phyloP scores from a whole-genome alignment of 23 red algal species.

The Gracilaria vermiculophylla region DNA sequence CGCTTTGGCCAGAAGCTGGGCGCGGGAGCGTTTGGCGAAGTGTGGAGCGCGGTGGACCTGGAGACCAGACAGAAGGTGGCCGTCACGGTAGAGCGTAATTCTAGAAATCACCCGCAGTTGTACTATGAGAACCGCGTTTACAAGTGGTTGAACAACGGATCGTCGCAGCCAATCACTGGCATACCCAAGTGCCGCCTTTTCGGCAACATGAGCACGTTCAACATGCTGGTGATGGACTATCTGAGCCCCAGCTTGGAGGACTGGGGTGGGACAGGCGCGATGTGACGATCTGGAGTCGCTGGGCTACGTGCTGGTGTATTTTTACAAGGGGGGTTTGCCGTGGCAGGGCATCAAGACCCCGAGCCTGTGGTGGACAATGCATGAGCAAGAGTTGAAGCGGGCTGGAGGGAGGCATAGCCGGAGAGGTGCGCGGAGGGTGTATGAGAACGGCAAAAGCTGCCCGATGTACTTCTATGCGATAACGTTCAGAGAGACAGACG shows the following conservation, averaged over 20 bases:
- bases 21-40: constrained; percentile 60
- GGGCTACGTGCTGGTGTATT: constrained; percentile 35
- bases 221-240: constrained; percentile 53
- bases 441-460: too few relatives aligned
- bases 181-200: constrained; percentile 34
- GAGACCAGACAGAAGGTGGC: constrained; percentile 21
- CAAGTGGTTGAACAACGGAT: constrained; percentile 41
- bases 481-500: too few relatives aligned
- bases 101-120: constrained; percentile 26
- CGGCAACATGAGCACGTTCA: constrained; percentile 15
- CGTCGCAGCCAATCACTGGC: constrained; percentile 4
- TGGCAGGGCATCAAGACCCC: constrained; percentile 32
- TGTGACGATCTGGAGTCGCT: constrained; percentile 49
- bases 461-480: too few relatives aligned
- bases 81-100: constrained; percentile 37
- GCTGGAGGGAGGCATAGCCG: too few relatives aligned
- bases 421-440: too few relatives aligned
- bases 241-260: constrained; percentile 34
- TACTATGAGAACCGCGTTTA: constrained; percentile 53
- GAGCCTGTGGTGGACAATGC: too few relatives aligned
- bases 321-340: constrained; percentile 24
- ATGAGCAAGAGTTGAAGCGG: too few relatives aligned
- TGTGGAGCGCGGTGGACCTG: constrained; percentile 34
- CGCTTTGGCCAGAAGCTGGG: constrained; percentile 36
- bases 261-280: constrained; percentile 27